A percentile compares a stretch with the other conserved stretches of the same genome.
These are phyloP conservation scores for Austroboletus niveus DNA, from an alignment of 1,284 basidiomycete species.

Conservation along the genomic window DNA sequence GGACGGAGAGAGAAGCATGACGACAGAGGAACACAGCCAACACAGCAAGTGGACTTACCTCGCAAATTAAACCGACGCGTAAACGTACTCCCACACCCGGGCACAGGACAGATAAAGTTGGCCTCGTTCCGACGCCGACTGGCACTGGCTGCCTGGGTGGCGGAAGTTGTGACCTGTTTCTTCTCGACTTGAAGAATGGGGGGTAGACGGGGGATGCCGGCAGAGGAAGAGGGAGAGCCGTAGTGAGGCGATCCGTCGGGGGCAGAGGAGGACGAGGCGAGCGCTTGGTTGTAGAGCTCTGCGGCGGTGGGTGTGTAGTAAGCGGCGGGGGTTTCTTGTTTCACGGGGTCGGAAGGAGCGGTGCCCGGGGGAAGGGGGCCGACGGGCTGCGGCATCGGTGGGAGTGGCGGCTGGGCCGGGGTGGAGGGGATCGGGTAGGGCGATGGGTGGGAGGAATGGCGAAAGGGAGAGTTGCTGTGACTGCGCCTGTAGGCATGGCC, in stretches of 20 bases:
- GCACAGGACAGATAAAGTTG: conserved; percentile 89
- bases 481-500: conserved; percentile 35
- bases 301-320: conserved; percentile 44
- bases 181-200: conserved; percentile 86
- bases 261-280: conserved; percentile 28
- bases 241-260: conserved; percentile 45
- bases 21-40: conserved; percentile 3
- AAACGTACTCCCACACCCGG: conserved; percentile 94
- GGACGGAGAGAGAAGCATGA: background rate
- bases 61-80: conserved; percentile 82
- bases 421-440: conserved; percentile 39
- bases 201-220: conserved; percentile 64
- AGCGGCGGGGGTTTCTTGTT: conserved; percentile 30
- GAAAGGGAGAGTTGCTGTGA: conserved; percentile 37
- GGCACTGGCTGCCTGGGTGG: conserved; percentile 91
- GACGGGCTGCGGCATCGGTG: conserved; percentile 16
- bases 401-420: conserved; percentile 32
- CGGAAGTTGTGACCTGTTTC: conserved; percentile 90
- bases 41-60: conserved; percentile 47
- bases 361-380: conserved; percentile 2
- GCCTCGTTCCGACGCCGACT: conserved; percentile 89
- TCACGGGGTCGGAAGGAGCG: conserved; percentile 9
- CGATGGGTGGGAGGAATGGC: conserved; percentile 34
- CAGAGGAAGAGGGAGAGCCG: conserved; percentile 38
- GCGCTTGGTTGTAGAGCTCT: conserved; percentile 48